These are phyloP conservation scores for Chenopodium suecicum DNA, from an alignment of 148 eudicot genomes.

Conservation along the genomic window DNA sequence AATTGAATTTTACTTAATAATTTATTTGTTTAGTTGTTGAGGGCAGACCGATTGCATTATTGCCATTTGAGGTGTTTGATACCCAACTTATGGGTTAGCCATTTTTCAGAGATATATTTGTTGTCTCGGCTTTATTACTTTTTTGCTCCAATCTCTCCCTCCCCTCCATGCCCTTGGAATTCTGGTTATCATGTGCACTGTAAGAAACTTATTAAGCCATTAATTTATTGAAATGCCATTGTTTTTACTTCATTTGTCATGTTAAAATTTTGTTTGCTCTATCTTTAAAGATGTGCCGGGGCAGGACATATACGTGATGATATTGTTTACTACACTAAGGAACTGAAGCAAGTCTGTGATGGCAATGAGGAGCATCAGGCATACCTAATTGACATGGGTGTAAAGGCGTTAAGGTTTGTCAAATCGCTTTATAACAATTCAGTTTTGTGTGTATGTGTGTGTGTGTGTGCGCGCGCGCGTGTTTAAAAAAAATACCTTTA, in stretches of 20 bases:
- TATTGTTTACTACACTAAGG: constrained; percentile 53
- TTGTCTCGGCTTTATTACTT: background rate
- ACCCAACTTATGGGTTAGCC: background rate
- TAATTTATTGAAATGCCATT: background rate
- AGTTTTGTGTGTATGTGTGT: no score
- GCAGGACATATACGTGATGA: constrained; percentile 93
- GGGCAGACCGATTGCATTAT: background rate
- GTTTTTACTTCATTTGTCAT: background rate
- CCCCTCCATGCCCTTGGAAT: background rate
- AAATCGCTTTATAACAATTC: background rate
- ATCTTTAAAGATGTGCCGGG: constrained; percentile 75
- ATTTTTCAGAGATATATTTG: background rate
- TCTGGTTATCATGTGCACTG: background rate
- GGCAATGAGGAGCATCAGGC: constrained; percentile 71
- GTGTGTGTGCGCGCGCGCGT: no score
- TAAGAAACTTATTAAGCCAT: background rate
- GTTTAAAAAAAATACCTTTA: background rate
- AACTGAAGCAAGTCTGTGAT: constrained; percentile 52
- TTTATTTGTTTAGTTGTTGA: no score
- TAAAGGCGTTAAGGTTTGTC: constrained; percentile 84
- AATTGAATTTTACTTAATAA: no score
- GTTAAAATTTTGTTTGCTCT: constrained; percentile 19
- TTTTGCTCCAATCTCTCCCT: background rate
- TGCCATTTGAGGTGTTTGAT: background rate
- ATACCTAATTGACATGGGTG: constrained; percentile 74